Base-by-base conservation (phyloP, 371 early-diverging fungal species). In the Mortierella sp. region DNA sequence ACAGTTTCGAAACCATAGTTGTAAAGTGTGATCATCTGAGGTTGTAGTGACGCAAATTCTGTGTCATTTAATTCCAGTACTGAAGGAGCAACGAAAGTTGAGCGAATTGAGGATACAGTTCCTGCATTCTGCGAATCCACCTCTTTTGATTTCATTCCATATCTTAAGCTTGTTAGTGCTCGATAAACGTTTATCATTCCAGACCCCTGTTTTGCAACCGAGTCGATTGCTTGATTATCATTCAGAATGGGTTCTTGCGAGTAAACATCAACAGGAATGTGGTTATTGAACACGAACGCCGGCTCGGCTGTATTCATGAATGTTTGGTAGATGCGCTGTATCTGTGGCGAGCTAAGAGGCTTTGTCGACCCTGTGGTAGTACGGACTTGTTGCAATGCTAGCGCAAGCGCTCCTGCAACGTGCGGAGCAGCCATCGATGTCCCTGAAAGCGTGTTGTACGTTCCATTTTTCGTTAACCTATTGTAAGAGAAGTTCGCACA, bases 391-490 rank as follows among this genome's bases (percentile, higher is more conserved):
- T 77, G 55, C 10, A 82, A 22, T 2, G 66, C 81, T 51, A 91
- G 77, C 9, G 91, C 91, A 10, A 86, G 77, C 62, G 86, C 84
- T 15, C 91, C 91, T 3, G 90, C 80, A 2, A 88, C 70, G 54
- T 89, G 90, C 0, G 91, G 91, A 65, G 87, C 76, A 2, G 88
- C 83, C 87, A 86, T 85, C 19, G 87, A 87, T 13, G 87, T 88
- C 19, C 90, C 89, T 17, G 86, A 86, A 2, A 82, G 49, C 1
- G 68, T 65, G 7, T 22, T 49, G 56, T 77, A 77, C 34, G 65
- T 65, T 26, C 78, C 78, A 32, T 77, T 72, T 6, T 43, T 57
- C 15, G 54, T 35, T 0, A 51, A 51, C 76, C 76, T 76, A 19
- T 22, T 31, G 23, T 29, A 17, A 42, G 15, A 3, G 12, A 61